Evolutionary conservation across 768 basidiomycete genomes (phyloP).

Genomic region (Flagelloscypha sp.): DNA sequence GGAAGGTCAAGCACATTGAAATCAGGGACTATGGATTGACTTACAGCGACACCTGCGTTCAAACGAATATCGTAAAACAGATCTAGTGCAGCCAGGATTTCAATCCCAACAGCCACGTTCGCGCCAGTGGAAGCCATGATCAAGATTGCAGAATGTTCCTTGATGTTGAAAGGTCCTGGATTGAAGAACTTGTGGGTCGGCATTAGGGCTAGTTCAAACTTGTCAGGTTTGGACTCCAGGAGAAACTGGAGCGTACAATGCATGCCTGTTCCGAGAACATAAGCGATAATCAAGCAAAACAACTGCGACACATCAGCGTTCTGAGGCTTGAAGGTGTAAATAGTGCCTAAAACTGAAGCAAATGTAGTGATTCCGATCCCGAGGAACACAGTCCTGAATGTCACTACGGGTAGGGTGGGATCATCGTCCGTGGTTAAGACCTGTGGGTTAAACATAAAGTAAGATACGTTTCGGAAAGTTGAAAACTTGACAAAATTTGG

Average conservation of each 20-base stretch:
- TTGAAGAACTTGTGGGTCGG: constrained; percentile 39
- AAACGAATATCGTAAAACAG: constrained; percentile 43
- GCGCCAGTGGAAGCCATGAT: constrained; percentile 51
- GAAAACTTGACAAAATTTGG: too few species aligned
- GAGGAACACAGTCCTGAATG: constrained; percentile 40
- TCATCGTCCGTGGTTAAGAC: constrained; percentile 43
- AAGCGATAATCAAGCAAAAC: constrained; percentile 49
- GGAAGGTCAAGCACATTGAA: too few species aligned
- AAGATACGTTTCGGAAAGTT: too few species aligned
- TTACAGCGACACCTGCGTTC: constrained; percentile 40
- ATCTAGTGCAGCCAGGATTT: constrained; percentile 48
- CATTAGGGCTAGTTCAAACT: constrained; percentile 21
- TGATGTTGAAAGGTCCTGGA: constrained; percentile 53
- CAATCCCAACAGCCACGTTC: constrained; percentile 41
- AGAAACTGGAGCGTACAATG: constrained; percentile 21
- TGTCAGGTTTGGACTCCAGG: neutral
- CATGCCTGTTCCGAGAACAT: constrained; percentile 44
- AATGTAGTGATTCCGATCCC: constrained; percentile 43
- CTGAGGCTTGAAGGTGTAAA: constrained; percentile 34
- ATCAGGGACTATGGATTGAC: too few species aligned
- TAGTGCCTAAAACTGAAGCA: constrained; percentile 29
- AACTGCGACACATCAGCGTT: constrained; percentile 46
- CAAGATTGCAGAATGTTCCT: constrained; percentile 47
- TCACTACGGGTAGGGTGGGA: constrained; percentile 35
- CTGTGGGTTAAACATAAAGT: too few species aligned